phyloP scores from a whole-genome alignment of 192 early-diverging fungal genomes.

The Coemansia pectinata region DNA sequence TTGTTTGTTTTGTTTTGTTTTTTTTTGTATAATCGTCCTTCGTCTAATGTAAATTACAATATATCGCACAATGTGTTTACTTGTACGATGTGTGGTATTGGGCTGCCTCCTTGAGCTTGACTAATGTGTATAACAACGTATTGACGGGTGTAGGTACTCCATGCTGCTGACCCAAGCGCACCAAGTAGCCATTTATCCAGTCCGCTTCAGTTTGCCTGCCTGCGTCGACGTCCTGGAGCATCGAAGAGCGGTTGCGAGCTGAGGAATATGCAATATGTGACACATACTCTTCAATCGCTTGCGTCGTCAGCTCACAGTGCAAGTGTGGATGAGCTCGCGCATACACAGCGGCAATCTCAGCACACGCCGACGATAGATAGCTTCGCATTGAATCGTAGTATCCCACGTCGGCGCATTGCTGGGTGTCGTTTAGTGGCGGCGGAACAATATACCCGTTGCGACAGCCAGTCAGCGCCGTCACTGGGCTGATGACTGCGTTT shows the following conservation, averaged over 20 bases:
- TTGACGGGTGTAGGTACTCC: constrained; percentile 51
- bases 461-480: constrained; percentile 59
- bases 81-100: not conserved
- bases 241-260: constrained; percentile 55
- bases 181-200: constrained; percentile 62
- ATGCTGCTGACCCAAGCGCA: constrained; percentile 49
- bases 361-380: constrained; percentile 29
- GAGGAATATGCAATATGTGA: constrained; percentile 39
- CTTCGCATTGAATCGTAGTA: constrained; percentile 17
- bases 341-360: constrained; percentile 38
- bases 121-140: constrained; percentile 33
- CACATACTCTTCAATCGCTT: constrained; percentile 42
- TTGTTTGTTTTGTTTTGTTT: not conserved
- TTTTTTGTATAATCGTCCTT: not conserved
- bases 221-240: constrained; percentile 52
- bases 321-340: constrained; percentile 47
- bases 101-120: constrained; percentile 43
- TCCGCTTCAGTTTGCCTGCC: constrained; percentile 56
- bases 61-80: not conserved
- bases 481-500: constrained; percentile 67
- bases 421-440: constrained; percentile 4
- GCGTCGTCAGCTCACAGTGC: constrained; percentile 27
- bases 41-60: not conserved
- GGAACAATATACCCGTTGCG: constrained; percentile 59
- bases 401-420: constrained; percentile 11